Evolutionary conservation across 73 alveolate genomes (phyloP).

Genomic region (Diophrys sp.): DNA sequence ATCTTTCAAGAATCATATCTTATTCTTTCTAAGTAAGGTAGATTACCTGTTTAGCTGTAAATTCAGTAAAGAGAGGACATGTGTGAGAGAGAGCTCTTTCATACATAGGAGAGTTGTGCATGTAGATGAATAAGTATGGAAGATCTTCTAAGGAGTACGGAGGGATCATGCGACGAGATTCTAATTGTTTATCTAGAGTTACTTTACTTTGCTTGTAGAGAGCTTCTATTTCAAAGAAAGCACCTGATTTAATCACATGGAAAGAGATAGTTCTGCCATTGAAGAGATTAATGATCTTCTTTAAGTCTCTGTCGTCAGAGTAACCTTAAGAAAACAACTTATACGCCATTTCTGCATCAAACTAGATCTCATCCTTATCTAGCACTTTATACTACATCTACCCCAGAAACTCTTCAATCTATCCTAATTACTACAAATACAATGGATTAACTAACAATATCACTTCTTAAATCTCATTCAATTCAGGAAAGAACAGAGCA

Average conservation of each 20-base stretch:
- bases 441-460: slow-evolving; percentile 37
- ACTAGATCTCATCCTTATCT: neutral
- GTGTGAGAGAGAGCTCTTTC: slow-evolving; percentile 17
- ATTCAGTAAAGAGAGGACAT: slow-evolving; percentile 4
- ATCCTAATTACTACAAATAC: slow-evolving; percentile 8
- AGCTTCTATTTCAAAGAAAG: neutral
- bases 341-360: slow-evolving; percentile 9
- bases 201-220: neutral
- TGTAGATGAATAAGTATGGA: slow-evolving; percentile 25
- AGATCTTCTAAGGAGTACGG: slow-evolving; percentile 35
- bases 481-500: slow-evolving; percentile 39
- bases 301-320: neutral
- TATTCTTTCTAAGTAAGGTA: neutral
- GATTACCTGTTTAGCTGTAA: slow-evolving; percentile 27
- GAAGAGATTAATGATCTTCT: neutral
- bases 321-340: slow-evolving; percentile 4
- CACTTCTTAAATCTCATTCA: slow-evolving; percentile 26
- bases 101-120: slow-evolving; percentile 41
- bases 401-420: slow-evolving; percentile 6
- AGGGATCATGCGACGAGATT: slow-evolving; percentile 15
- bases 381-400: slow-evolving; percentile 32
- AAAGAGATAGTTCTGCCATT: neutral
- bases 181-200: neutral
- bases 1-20: slow-evolving; percentile 3
- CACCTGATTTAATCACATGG: slow-evolving; percentile 2